phyloP scores from a whole-genome alignment of 1,139 yeast species.

The Meyerozyma smithsonii region DNA sequence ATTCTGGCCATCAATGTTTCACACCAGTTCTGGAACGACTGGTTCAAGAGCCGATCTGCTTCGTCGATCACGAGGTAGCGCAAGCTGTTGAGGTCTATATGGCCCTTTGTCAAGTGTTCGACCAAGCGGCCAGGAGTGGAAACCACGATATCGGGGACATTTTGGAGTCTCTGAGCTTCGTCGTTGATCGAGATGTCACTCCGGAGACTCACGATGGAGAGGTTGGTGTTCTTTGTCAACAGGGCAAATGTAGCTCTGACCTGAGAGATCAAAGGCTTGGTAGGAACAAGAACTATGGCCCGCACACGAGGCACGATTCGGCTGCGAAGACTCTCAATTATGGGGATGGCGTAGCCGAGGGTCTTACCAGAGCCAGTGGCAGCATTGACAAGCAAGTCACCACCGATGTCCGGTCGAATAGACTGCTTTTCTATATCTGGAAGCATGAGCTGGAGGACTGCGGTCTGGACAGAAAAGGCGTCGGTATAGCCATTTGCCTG shows the following conservation, averaged over 20 bases:
- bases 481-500: conserved; percentile 35
- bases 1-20: conserved; percentile 53
- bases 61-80: conserved; percentile 83
- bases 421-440: conserved; percentile 41
- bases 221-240: conserved; percentile 62
- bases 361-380: conserved; percentile 98
- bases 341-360: conserved; percentile 80
- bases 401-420: conserved; percentile 56
- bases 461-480: conserved; percentile 79
- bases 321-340: conserved; percentile 59
- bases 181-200: conserved; percentile 57
- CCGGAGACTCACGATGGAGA: conserved; percentile 57
- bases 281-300: conserved; percentile 82
- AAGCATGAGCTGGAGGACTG: conserved; percentile 56
- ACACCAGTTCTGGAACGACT: conserved; percentile 93
- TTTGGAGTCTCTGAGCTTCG: conserved; percentile 51
- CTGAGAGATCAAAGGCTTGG: conserved; percentile 81
- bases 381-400: conserved; percentile 86
- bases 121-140: conserved; percentile 94
- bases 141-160: conserved; percentile 72
- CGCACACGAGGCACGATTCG: conserved; percentile 71
- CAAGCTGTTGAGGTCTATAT: conserved; percentile 44
- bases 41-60: conserved; percentile 88
- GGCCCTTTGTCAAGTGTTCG: conserved; percentile 59
- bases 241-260: conserved; percentile 62